Percentiles rank a stretch among this genome's conserved stretches.
Evolutionary conservation across 495 filamentous ascomycete species (phyloP).

Genomic region (Lentithecium fluviatile): DNA sequence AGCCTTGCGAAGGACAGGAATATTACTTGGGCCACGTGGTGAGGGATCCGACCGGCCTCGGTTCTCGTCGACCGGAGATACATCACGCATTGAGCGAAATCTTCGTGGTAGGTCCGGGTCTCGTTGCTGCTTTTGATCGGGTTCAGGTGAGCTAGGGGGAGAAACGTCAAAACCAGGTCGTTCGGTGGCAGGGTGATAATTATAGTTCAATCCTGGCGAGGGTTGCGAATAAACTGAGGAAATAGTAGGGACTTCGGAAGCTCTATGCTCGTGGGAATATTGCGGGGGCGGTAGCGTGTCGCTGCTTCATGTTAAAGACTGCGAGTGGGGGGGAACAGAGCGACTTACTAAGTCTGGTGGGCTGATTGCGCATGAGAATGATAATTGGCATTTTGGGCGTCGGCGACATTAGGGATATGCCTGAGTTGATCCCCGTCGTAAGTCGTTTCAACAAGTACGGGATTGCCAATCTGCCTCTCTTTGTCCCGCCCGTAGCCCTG

Average conservation of each 20-base stretch:
- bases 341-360: not conserved
- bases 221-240: conserved; percentile 50
- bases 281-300: conserved; percentile 16
- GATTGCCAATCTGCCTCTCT: conserved; percentile 48
- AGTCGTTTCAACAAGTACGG: conserved; percentile 48
- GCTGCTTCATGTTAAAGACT: conserved; percentile 7
- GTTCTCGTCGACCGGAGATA: conserved; percentile 36
- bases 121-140: conserved; percentile 8
- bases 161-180: conserved; percentile 25
- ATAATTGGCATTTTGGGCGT: conserved; percentile 19
- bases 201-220: conserved; percentile 32
- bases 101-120: conserved; percentile 17
- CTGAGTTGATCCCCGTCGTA: conserved; percentile 42
- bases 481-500: conserved; percentile 43
- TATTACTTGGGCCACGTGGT: conserved; percentile 17
- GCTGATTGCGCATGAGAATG: not conserved
- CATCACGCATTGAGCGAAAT: conserved; percentile 33
- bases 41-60: conserved; percentile 4
- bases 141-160: conserved; percentile 35
- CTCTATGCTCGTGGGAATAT: conserved; percentile 17
- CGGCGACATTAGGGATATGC: conserved; percentile 29
- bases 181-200: conserved; percentile 3
- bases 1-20: conserved; percentile 33
- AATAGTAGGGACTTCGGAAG: conserved; percentile 43
- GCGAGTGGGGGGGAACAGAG: not conserved